Evolutionary conservation across 192 early-diverging fungal species (phyloP).

Genomic region (Umbelopsis sp.): DNA sequence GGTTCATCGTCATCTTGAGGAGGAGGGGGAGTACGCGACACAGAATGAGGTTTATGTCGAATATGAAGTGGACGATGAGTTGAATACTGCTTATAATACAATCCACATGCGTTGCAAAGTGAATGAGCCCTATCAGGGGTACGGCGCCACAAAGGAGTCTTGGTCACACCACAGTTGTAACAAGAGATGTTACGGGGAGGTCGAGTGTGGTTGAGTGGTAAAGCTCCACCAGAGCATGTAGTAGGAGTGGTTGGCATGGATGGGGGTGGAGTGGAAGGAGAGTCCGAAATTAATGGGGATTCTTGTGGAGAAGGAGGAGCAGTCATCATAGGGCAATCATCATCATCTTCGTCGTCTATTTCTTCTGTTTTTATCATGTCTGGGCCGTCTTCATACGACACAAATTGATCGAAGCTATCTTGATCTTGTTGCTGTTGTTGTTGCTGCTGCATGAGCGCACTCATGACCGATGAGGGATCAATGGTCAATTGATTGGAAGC

Average conservation of each 20-base stretch:
- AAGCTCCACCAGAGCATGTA: background rate
- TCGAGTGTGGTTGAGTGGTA: background rate
- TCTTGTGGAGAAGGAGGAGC: background rate
- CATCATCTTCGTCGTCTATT: constrained; percentile 2
- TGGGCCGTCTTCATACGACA: constrained; percentile 22
- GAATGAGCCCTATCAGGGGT: constrained; percentile 71
- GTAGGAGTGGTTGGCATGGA: constrained; percentile 6
- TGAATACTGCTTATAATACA: constrained; percentile 94
- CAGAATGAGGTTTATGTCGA: constrained; percentile 27
- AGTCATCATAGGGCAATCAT: constrained; percentile 7
- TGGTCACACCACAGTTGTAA: constrained; percentile 76
- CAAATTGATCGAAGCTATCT: constrained; percentile 25
- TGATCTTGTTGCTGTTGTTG: constrained; percentile 1
- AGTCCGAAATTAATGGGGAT: no score
- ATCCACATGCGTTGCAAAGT: constrained; percentile 95
- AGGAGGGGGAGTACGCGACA: constrained; percentile 19
- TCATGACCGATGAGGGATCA: background rate
- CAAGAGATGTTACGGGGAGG: constrained; percentile 44
- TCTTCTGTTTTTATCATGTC: background rate
- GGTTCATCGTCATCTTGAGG: constrained; percentile 10
- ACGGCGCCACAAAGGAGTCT: constrained; percentile 91
- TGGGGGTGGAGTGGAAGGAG: background rate
- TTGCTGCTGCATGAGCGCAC: background rate
- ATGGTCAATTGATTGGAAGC: background rate
- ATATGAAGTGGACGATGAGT: constrained; percentile 68